These are phyloP conservation scores for Acer negundo DNA, from an alignment of 345 rosid species.

Conservation along the genomic window DNA sequence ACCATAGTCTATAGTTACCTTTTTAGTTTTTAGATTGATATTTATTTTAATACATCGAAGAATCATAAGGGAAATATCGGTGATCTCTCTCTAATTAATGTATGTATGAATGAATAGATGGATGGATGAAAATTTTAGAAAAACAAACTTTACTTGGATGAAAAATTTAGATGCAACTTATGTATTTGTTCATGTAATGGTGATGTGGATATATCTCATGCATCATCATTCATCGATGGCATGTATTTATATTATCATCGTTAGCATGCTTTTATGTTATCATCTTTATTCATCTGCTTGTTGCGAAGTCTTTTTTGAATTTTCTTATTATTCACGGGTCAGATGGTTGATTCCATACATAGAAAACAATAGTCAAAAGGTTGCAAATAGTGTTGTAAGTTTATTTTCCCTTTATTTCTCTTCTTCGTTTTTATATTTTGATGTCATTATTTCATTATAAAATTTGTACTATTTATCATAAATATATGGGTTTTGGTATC, in stretches of 20 bases:
- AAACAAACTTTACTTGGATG: neutral
- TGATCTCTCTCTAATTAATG: neutral
- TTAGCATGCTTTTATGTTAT: neutral
- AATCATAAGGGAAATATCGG: neutral
- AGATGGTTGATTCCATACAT: conserved; percentile 34
- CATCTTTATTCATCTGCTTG: neutral
- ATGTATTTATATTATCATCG: neutral
- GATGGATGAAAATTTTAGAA: neutral
- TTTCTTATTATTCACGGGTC: conserved; percentile 31
- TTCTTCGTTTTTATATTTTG: conserved; percentile 10
- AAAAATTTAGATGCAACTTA: neutral
- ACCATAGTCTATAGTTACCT: neutral
- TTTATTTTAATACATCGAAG: conserved; percentile 5
- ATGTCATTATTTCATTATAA: conserved; percentile 10
- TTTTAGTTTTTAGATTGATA: neutral
- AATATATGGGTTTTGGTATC: conserved; percentile 52
- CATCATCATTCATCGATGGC: neutral
- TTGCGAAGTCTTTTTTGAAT: conserved; percentile 12
- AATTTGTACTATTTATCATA: conserved; percentile 36
- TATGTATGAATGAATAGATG: neutral
- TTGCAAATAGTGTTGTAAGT: conserved; percentile 87
- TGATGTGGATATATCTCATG: neutral
- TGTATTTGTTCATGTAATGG: neutral
- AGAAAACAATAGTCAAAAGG: conserved; percentile 38
- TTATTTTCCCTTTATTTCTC: conserved; percentile 13